Evolutionary conservation across 805 yeast genomes (phyloP), one percentile per base, ranked within the genome.

Genomic region (Torulaspora gathmanii): DNA sequence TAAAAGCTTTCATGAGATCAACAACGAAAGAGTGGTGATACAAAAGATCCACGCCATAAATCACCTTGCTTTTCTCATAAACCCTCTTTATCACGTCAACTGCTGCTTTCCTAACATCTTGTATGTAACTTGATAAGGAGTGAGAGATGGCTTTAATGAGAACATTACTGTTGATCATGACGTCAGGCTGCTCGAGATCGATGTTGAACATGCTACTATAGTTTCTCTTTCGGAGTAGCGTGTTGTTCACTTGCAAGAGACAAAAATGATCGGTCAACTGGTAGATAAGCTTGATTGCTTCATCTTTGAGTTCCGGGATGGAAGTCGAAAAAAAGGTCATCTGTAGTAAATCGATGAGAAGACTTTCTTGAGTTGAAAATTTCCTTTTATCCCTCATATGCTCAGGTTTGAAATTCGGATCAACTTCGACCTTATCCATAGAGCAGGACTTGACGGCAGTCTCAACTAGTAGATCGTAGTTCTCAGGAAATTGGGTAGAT

Each of bases 251-350:
- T 52, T 89, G 86, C 7, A 88, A 69, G 46, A 93, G 68, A 8
- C 89, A 81, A 50, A 86, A 81, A 61, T 93, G 98, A 44, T 80
- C 83, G 22, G 91, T 77, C 6, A 91, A 62, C 40, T 86, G 80
- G 39, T 75, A 73, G 23, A 89, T 73, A 43, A 90, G 68, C 5
- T 49, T 59, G 20, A 69, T 64, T 0, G 96, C 95, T 31, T 86
- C 88, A 0, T 78, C 83, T 43, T 74, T 73, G 8, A 86, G 69
- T 42, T 85, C 93, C 0, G 81, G 81, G 33, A 89, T 74, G 0
- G 95, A 83, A 2, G 84, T 79, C 0, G 97, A 75, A 61, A 76
- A 82, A 63, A 88, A 88, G 5, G 90, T 56, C 0, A 86, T 75
- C 52, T 86, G 87, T 44, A 88, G 57, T 11, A 93, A 66, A 42